Conservation (phyloP, 768 basidiomycete species). For the Naganishia antarctica region DNA sequence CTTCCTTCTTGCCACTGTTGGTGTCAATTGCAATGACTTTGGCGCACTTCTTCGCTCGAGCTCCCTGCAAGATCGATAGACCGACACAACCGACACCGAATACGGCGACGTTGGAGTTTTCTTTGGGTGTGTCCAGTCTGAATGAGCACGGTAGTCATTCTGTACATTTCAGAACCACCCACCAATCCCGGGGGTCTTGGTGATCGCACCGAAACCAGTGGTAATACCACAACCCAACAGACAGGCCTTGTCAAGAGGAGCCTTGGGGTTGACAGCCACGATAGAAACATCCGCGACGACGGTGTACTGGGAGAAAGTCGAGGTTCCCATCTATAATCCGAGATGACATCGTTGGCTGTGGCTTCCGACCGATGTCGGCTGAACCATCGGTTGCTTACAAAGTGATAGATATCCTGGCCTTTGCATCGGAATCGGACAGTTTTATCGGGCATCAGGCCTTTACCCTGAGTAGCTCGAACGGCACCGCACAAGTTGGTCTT, state of each 20-base stretch:
- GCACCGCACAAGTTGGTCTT: constrained; percentile 98
- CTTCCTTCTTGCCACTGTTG: constrained; percentile 75
- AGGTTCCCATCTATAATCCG: constrained; percentile 71
- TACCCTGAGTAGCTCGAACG: constrained; percentile 80
- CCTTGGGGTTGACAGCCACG: constrained; percentile 76
- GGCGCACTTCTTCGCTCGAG: constrained; percentile 69
- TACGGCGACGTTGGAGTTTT: constrained; percentile 81
- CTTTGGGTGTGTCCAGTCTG: too few species aligned
- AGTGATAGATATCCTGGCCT: constrained; percentile 81
- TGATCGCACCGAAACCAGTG: constrained; percentile 95
- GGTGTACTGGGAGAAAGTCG: constrained; percentile 99
- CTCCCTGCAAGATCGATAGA: constrained; percentile 81
- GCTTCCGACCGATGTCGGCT: too few species aligned
- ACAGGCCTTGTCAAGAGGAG: constrained; percentile 94
- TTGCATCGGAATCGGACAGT: constrained; percentile 82
- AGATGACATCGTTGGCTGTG: neutral
- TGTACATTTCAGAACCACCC: constrained; percentile 26
- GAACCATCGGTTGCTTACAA: constrained; percentile 44
- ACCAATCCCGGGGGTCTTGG: constrained; percentile 70
- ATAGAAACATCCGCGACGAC: constrained; percentile 97
- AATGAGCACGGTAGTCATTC: too few species aligned
- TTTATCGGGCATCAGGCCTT: constrained; percentile 90
- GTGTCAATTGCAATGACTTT: constrained; percentile 89
- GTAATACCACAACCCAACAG: constrained; percentile 89
- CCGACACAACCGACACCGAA: constrained; percentile 95